Conservation (phyloP, 1,284 basidiomycete species). For the Sporisorium reilianum region DNA sequence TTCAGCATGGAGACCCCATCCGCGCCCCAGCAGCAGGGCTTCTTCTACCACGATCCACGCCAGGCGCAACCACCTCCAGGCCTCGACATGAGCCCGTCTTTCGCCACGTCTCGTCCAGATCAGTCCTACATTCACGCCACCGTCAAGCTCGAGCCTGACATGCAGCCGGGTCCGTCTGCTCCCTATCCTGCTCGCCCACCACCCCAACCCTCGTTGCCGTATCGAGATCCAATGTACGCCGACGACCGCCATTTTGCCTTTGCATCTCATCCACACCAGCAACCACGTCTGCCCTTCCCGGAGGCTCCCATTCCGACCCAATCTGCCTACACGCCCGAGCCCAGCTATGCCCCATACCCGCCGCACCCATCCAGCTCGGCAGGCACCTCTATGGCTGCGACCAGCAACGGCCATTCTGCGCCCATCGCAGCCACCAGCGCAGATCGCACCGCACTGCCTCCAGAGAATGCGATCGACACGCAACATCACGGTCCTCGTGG, state of each 20-base stretch:
- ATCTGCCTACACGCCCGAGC: slow-evolving; percentile 10
- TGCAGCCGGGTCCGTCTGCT: slow-evolving; percentile 21
- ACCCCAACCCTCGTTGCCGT: slow-evolving; percentile 21
- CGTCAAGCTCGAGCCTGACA: slow-evolving; percentile 22
- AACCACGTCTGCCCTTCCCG: slow-evolving; percentile 15
- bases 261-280: slow-evolving; percentile 16
- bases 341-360: slow-evolving; percentile 21
- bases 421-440: slow-evolving; percentile 1
- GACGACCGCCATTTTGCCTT: slow-evolving; percentile 23
- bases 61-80: slow-evolving; percentile 18
- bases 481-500: slow-evolving; percentile 16
- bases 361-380: slow-evolving; percentile 15
- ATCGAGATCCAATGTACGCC: slow-evolving; percentile 22
- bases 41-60: slow-evolving; percentile 43
- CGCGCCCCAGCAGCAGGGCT: slow-evolving; percentile 23
- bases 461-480: slow-evolving; percentile 1
- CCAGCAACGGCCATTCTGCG: slow-evolving; percentile 17
- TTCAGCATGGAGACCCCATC: slow-evolving; percentile 36
- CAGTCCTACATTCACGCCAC: slow-evolving; percentile 10
- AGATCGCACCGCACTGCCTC: slow-evolving; percentile 12
- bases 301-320: slow-evolving; percentile 11
- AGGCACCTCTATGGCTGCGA: background rate
- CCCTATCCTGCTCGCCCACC: slow-evolving; percentile 14
- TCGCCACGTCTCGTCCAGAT: slow-evolving; percentile 14
- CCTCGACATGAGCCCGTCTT: slow-evolving; percentile 18